A percentile compares a stretch with the other conserved stretches of the same genome.
These are phyloP conservation scores for Septoria linicola DNA, from an alignment of 2,329 filamentous ascomycete genomes.

Conservation along the genomic window DNA sequence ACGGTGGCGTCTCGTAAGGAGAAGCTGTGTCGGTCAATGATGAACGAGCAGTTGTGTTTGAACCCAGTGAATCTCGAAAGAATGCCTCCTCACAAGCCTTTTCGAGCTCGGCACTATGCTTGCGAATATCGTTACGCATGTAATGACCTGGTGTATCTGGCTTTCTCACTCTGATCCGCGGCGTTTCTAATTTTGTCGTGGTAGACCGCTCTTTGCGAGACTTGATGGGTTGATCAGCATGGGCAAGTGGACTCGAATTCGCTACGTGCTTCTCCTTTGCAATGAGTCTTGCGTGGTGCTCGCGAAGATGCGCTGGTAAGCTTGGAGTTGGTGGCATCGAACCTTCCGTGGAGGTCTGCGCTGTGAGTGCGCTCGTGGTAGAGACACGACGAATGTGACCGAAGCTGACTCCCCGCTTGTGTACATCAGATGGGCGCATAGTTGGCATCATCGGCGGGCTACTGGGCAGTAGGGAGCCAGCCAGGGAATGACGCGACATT, in stretches of 20 bases:
- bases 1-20: slow-evolving; percentile 34
- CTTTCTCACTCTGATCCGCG: slow-evolving; percentile 40
- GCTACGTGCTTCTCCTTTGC: slow-evolving; percentile 25
- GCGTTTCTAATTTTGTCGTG: slow-evolving; percentile 28
- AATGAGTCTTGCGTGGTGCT: slow-evolving; percentile 26
- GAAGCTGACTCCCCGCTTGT: slow-evolving; percentile 65
- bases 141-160: slow-evolving; percentile 49
- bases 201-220: slow-evolving; percentile 38
- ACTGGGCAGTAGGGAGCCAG: slow-evolving; percentile 49
- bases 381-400: slow-evolving; percentile 53
- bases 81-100: slow-evolving; percentile 93
- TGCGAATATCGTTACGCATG: slow-evolving; percentile 75
- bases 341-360: slow-evolving; percentile 30
- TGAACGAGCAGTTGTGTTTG: slow-evolving; percentile 47
- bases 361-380: slow-evolving; percentile 41
- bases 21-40: slow-evolving; percentile 38
- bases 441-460: slow-evolving; percentile 46
- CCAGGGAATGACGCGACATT: slow-evolving; percentile 43
- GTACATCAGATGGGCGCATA: slow-evolving; percentile 52
- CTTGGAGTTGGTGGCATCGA: slow-evolving; percentile 31
- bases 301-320: slow-evolving; percentile 29
- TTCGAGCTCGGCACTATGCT: slow-evolving; percentile 80
- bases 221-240: slow-evolving; percentile 33
- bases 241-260: slow-evolving; percentile 35
- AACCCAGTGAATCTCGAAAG: slow-evolving; percentile 63